Base-by-base conservation (phyloP, 2,329 filamentous ascomycete species). In the Chaetomium strumarium region DNA sequence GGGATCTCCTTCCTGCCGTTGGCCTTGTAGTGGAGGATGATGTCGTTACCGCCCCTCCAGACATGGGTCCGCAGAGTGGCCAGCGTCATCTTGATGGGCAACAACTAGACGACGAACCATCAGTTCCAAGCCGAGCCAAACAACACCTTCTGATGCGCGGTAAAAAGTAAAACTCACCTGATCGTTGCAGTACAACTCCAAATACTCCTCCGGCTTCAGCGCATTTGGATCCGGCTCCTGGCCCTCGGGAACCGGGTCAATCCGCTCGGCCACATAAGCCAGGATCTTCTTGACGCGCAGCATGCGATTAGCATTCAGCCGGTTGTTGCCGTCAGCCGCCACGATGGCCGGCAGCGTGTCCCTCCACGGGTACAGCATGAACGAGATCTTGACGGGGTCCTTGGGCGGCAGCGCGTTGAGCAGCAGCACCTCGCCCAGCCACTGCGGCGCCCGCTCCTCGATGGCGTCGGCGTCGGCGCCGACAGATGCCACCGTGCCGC, bases 301-400 rank as follows among this genome's bases (percentile, higher is more conserved):
- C 93, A 99, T 97, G 51, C 92, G 83, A 66, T 97, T 99, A 11
- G 93, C 93, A 67, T 97, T 99, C 47, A 99, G 77, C 20, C 93
- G 85, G 60, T 91, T 92, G 68, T 92, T 95, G 48, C 85, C 86
- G 64, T 95, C 90, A 4, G 82, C 70, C 20, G 83, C 80, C 31
- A 86, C 81, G 46, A 96, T 86, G 50, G 78, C 79, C 0, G 90
- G 90, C 48, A 97, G 73, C 24, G 78, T 72, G 59, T 89, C 85
- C 62, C 88, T 78, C 72, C 81, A 90, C 0, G 93, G 91, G 61
- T 93, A 83, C 20, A 99, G 76, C 14, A 96, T 80, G 64, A 99
- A 99, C 3, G 89, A 91, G n/a, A 97, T 85, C 75, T 99, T 99
- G 61, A 92, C 82, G 1, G 91, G 84, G n/a, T 97, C 93, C 72